Base-by-base conservation (phyloP, 352 stramenopile genomes). In the Phytopythium sindhum region DNA sequence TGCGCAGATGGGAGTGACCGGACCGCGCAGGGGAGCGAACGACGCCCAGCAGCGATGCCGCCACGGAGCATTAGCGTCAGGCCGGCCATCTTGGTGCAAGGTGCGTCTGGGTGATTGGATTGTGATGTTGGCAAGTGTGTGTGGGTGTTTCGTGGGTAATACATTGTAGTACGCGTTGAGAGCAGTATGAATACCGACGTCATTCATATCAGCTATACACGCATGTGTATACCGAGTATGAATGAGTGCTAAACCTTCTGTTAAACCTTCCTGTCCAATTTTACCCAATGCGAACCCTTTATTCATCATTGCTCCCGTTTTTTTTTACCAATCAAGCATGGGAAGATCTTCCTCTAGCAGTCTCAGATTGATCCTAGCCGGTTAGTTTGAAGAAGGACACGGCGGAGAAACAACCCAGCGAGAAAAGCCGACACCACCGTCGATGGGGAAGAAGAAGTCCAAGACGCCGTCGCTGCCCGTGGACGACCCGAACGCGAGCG, bases 391-490 rank as follows among this genome's bases (percentile, higher is more conserved):
- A 29, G 24, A 48, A 64, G 29, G 50, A 57, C 17, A 45, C 14
- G 33, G 26, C 26, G 21, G 63, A 31, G 62, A 47, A 69, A 58
- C 26, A 62, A 41, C n/a, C 31, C 21, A 45, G n/a, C 33, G 29
- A 68, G 54, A 47, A 59, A 67, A 23, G 59, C 28, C 44, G 19
- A n/a, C 39, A 45, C 19, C 39, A 24, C n/a, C 39, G 6, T 66
- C 23, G 5, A 90, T 89, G 80, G 68, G 58, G 56, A 81, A 83
- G 78, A 88, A 86, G 68, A 90, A 89, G 68, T 61, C 66, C 41
- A 85, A 87, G 66, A 70, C 70, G 65, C 64, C 73, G 62, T 68
- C 53, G 35, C 33, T 83, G 45, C 75, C 69, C 12, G 61, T 66
- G 15, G 79, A 89, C 29, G 78, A 89, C 60, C 19, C 68, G 51